Evolutionary conservation across 2,329 filamentous ascomycete species (phyloP), one percentile per base, ranked within the genome.

Genomic region (Xylariaceae sp.): DNA sequence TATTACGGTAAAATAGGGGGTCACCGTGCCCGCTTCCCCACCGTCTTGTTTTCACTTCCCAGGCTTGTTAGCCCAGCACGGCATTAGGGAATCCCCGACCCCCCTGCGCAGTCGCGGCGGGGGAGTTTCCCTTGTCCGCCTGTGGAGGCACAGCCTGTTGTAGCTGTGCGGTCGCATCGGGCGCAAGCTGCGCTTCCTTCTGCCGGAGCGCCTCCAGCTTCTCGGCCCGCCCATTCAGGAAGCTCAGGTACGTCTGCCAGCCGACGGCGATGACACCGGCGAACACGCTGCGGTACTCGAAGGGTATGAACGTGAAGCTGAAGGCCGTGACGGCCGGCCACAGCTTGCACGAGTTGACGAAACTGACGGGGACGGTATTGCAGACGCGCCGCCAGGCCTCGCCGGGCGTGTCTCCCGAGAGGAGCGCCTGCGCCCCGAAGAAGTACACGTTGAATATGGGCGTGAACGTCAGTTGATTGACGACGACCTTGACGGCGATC

Each of bases 171-270:
- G 43, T n/a, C 18, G 1, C 34, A 18, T 32, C 41, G 12, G 22
- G 7, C 39, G 7, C 32, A 0, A 22, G 21, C n/a, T 22, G 15
- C 29, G 6, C 19, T 7, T 53, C 43, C n/a, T 18, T 49, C 49
- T 46, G 50, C n/a, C 42, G 43, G 10, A 53, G 43, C 32, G 59
- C 73, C 58, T 82, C 79, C 61, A 77, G 74, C 46, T 75, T 74
- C 68, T 90, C 89, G 1, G 88, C 89, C 57, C 76, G 75, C 64
- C 86, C 80, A 65, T 95, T 95, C 65, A 95, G 71, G 70, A 84
- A 88, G 62, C 85, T 89, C 63, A 96, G 67, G 76, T 96, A 96
- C 0, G 89, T 91, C 79, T 96, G 92, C 92, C 92, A 96, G 0
- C 88, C 88, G 48, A 96, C 86, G 1, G 89, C 89, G 60, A 95